Percentiles rank a stretch among this genome's conserved stretches.
phyloP scores from a whole-genome alignment of 495 filamentous ascomycete genomes.

The Trichocladium uniseriatum region DNA sequence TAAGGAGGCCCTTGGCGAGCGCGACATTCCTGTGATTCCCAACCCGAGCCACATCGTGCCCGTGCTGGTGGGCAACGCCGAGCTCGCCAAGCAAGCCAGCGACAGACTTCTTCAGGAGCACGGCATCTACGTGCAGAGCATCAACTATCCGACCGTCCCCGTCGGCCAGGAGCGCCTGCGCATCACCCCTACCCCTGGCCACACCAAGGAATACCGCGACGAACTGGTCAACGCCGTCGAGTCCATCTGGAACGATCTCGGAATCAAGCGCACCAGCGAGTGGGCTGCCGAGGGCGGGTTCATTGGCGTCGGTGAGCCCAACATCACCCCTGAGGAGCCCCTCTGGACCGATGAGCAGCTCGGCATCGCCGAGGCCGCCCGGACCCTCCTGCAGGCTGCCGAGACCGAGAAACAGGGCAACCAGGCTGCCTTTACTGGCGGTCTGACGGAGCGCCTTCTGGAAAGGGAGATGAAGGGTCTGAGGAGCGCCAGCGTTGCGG shows the following conservation, averaged over 20 bases:
- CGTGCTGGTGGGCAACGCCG: conserved; percentile 86
- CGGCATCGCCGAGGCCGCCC: conserved; percentile 46
- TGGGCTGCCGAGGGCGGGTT: conserved; percentile 91
- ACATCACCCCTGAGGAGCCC: conserved; percentile 42
- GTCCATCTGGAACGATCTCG: conserved; percentile 74
- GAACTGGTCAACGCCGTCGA: conserved; percentile 81
- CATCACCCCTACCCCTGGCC: conserved; percentile 91
- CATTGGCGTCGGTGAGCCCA: conserved; percentile 76
- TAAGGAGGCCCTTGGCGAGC: conserved; percentile 63
- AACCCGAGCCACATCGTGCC: conserved; percentile 96
- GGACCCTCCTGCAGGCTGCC: conserved; percentile 16
- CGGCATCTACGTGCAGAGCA: conserved; percentile 93
- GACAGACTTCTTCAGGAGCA: conserved; percentile 81
- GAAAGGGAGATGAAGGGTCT: conserved; percentile 15
- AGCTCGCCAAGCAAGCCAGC: conserved; percentile 81
- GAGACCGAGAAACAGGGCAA: conserved; percentile 23
- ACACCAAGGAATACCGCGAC: conserved; percentile 69
- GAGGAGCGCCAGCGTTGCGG: conserved; percentile 14
- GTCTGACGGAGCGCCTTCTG: conserved; percentile 20
- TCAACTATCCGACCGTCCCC: conserved; percentile 98
- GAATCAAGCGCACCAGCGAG: conserved; percentile 82
- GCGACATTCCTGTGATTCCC: conserved; percentile 93
- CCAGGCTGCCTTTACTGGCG: not conserved
- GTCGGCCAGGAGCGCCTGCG: conserved; percentile 91
- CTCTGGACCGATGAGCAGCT: conserved; percentile 88